Base-by-base conservation (phyloP, 768 basidiomycete genomes). In the Trametopsis cervina region DNA sequence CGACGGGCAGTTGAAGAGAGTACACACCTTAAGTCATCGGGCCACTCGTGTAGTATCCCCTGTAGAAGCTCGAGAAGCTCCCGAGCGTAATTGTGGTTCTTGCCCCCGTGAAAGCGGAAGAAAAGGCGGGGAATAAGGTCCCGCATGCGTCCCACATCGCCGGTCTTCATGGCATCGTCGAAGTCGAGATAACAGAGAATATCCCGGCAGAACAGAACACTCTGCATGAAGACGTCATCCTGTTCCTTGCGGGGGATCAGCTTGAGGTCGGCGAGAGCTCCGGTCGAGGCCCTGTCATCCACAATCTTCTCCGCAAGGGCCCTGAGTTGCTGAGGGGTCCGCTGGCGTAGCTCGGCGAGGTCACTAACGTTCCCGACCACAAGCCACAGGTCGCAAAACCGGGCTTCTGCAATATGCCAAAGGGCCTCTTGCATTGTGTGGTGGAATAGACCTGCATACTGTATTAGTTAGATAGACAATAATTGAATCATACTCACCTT, bases 171-270 rank as follows among this genome's bases (percentile, higher is more conserved):
- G 0, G 70, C 67, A 2, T 63, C 40, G 20, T 63, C 45, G 0
- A 75, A 58, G 1, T 62, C 58, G 26, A 74, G 49, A 45, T 70
- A 74, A 3, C 60, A 58, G 0, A 75, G 55, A 0, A 67, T 49
- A 26, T 48, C 40, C 0, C 60, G 52, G 39, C 66, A 67, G 54
- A 60, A 70, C 64, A 67, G 61, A 1, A 66, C 61, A 0, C 58
- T 40, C n/a, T 71, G 65, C 0, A 26, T 33, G 0, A 57, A 43
- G 1, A 59, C 5, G 9, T 66, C 52, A 42, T 72, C 70, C 0
- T 52, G 44, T n/a, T 60, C 12, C 4, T 56, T 55, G 1, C 51
- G 37, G 4, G 25, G 15, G 17, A 50, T 47, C 3, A 12, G 21
- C 2, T 60, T 42, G 10, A 57, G 51, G 10, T 54, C 24, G 2